Conservation (phyloP, 1,284 basidiomycete species). For the Ceratorhiza oryzae-sativae region DNA sequence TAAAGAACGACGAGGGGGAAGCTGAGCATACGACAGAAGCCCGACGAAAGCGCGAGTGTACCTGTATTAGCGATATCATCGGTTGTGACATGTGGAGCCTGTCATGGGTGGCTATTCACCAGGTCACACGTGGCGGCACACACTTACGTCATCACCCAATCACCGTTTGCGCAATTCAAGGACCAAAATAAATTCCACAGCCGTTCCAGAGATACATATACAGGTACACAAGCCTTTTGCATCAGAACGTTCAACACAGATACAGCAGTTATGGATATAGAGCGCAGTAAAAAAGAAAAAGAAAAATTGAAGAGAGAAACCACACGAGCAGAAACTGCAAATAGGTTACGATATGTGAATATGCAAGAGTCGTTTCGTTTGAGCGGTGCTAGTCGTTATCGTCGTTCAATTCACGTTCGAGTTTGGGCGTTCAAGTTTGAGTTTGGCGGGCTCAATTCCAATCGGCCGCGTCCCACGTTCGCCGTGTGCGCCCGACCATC, state of each 20-base stretch:
- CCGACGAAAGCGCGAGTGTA: too few species aligned
- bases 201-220: neutral
- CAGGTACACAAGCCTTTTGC: neutral
- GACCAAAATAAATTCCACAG: neutral
- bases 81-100: too few species aligned
- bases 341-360: too few species aligned
- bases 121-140: too few species aligned
- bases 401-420: neutral
- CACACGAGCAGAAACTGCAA: too few species aligned
- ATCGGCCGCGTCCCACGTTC: slow-evolving; percentile 51
- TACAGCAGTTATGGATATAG: slow-evolving; percentile 1
- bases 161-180: neutral
- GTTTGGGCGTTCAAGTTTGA: too few species aligned
- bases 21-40: too few species aligned
- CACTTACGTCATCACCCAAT: too few species aligned
- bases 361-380: neutral
- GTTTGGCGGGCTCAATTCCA: slow-evolving; percentile 19
- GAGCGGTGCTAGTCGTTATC: neutral
- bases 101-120: too few species aligned
- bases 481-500: slow-evolving; percentile 55
- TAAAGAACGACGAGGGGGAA: too few species aligned
- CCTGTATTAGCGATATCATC: too few species aligned
- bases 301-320: neutral
- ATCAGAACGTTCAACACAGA: neutral
- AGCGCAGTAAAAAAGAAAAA: neutral